Evolutionary conservation across 192 early-diverging fungal species (phyloP), one percentile per base, ranked within the genome.

Genomic region (Coemansia sp.): DNA sequence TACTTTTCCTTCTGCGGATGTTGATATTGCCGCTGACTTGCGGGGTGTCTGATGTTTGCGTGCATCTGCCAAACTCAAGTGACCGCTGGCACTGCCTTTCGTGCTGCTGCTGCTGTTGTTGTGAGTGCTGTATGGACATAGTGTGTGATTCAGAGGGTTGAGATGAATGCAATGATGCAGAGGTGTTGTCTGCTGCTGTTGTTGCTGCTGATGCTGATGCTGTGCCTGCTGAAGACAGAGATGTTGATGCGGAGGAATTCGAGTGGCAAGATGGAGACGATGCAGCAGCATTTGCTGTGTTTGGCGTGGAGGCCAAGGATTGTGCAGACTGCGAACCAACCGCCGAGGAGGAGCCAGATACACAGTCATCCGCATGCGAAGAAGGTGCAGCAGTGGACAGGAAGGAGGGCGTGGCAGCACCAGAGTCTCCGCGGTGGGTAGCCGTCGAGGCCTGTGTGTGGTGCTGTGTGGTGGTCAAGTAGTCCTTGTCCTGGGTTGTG

Each of bases 401-500:
- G 58, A 64, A 59, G 62, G 43, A 41, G 18, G 65, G 56, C 10
- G 55, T 66, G 58, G 56, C 48, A 12, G 47, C 63, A 51, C 56
- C 39, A 9, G 61, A 51, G 16, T 56, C 54, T 18, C 55, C 56
- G 41, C 62, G 22, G 49, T 62, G 64, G 2, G 74, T 48, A 2
- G 67, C 21, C 10, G 75, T 19, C 7, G 51, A 54, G 18, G 80
- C 15, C 18, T 67, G 75, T 18, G 68, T 51, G 66, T 48, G 80
- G 63, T 77, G 74, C 51, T 54, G 51, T 54, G 51, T 54, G n/a
- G 74, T 65, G 15, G 80, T 55, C 32, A 82, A 56, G 49, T 74
- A 82, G 54, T 82, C 80, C 71, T 67, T 82, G 71, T 74, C 80
- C 63, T 73, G 76, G 39, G 68, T 77, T 37, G 80, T 73, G 72